A percentile compares a stretch with the other conserved stretches of the same genome.
phyloP scores from a whole-genome alignment of 1,284 basidiomycete species.

The Apiotrichum montevideense region DNA sequence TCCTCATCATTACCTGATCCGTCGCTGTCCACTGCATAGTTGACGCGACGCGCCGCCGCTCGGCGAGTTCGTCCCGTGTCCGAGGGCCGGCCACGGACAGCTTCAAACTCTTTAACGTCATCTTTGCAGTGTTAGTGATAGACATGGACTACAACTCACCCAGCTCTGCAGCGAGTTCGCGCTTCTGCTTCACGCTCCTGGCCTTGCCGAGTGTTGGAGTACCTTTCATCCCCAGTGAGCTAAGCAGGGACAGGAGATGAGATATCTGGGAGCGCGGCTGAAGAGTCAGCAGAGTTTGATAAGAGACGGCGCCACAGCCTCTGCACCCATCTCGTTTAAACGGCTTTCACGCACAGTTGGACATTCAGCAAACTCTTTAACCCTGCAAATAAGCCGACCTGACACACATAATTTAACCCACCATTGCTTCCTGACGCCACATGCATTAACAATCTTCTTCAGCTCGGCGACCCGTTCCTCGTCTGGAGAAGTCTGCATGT shows the following conservation, averaged over 20 bases:
- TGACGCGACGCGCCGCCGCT: not conserved
- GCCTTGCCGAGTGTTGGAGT: constrained; percentile 73
- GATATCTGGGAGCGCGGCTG: constrained; percentile 59
- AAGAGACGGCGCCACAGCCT: too few species aligned
- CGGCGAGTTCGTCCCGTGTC: constrained; percentile 7
- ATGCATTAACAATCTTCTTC: constrained; percentile 59
- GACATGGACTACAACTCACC: constrained; percentile 50
- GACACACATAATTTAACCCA: constrained; percentile 31
- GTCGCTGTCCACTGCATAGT: not conserved
- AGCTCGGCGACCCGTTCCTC: constrained; percentile 38
- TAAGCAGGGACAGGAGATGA: constrained; percentile 59
- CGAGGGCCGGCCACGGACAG: constrained; percentile 30
- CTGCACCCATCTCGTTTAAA: not conserved
- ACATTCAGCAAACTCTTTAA: constrained; percentile 61
- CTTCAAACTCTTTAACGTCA: constrained; percentile 47
- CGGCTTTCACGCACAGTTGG: constrained; percentile 43
- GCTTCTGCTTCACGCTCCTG: constrained; percentile 59
- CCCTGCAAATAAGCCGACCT: constrained; percentile 23
- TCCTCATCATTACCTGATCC: not conserved
- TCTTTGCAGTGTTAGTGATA: constrained; percentile 25
- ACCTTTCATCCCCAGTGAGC: constrained; percentile 70
- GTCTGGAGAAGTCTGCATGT: constrained; percentile 28
- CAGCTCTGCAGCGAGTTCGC: constrained; percentile 72
- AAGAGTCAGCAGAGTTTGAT: not conserved
- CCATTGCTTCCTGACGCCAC: constrained; percentile 76